These are phyloP conservation scores for Pleomassaria siparia DNA, from an alignment of 2,329 filamentous ascomycete genomes.

Conservation along the genomic window DNA sequence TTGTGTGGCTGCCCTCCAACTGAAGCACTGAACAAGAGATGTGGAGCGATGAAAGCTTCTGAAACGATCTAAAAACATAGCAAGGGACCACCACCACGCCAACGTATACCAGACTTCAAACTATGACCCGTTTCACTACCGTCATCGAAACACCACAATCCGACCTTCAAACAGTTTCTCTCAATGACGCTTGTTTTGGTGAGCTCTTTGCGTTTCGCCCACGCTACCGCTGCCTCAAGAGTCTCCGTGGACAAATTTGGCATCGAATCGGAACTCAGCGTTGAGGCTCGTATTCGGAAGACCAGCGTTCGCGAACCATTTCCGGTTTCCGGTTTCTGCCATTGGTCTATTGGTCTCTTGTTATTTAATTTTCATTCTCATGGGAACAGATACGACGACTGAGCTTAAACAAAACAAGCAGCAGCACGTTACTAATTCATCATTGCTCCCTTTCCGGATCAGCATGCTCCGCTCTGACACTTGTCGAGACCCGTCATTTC, in stretches of 20 bases:
- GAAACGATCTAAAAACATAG: slow-evolving; percentile 9
- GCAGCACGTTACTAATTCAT: background rate
- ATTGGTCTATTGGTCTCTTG: too few species aligned
- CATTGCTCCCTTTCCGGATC: background rate
- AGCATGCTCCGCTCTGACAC: background rate
- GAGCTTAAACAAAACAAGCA: slow-evolving; percentile 1
- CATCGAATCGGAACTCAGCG: background rate
- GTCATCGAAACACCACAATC: slow-evolving; percentile 7
- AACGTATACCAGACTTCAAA: slow-evolving; percentile 6
- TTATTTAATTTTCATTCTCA: too few species aligned
- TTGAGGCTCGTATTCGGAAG: background rate
- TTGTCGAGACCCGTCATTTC: background rate
- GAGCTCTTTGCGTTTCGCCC: slow-evolving; percentile 2
- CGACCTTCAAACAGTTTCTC: background rate
- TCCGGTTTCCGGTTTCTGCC: too few species aligned
- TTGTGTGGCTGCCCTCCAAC: background rate
- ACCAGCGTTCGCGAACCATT: background rate
- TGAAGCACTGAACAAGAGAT: background rate
- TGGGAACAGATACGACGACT: too few species aligned
- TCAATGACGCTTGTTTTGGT: background rate
- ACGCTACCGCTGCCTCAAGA: background rate
- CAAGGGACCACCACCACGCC: slow-evolving; percentile 1
- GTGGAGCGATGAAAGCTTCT: slow-evolving; percentile 1
- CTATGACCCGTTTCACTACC: slow-evolving; percentile 8
- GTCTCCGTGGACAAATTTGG: background rate